Base-by-base conservation (phyloP, 2,329 filamentous ascomycete genomes). In the Botrytis deweyae region DNA sequence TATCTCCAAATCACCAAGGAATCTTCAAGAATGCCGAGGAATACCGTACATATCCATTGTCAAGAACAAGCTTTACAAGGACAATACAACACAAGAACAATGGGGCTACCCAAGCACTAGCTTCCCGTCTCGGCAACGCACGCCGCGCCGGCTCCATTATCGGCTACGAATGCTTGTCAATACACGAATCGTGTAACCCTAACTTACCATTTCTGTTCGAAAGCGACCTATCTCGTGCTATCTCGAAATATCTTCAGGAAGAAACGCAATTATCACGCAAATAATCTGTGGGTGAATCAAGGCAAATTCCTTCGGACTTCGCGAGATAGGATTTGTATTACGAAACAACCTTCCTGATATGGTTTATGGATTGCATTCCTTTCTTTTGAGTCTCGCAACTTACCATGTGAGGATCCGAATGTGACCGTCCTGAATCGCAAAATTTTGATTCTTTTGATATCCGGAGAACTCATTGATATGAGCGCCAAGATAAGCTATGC, bases 41-140 rank as follows among this genome's bases (percentile, higher is more conserved):
- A 55, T 40, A 7, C 33, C 25, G 25, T 40, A 52, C n/a, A 9
- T 67, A 67, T 14, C 64, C 46, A 55, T 63, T 63, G 14, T 6
- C 44, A 22, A 9, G 7, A 40, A 40, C 46, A 42, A 67, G 65
- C 64, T 52, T 52, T 20, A 52, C 33, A 25, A 40, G 33, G 40
- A 49, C 22, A 29, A 10, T 64, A 64, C 38, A 64, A 29, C 25
- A 22, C 18, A 64, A 44, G 42, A 20, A 52, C 22, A 67, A 67
- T 67, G 29, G 62, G n/a, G 40, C 44, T 25, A 20, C 38, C 38
- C 52, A 58, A 33, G 62, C 29, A 59, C 49, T 59, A 67, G 62
- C 49, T 72, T 72, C 70, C 70, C 63, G 25, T 72, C 70, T 72
- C 52, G 63, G 70, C 29, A 72, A 25, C 40, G 63, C 63, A 68